These are phyloP conservation scores for Tetrahymena malaccensis DNA, from an alignment of 73 alveolate genomes.

Conservation along the genomic window DNA sequence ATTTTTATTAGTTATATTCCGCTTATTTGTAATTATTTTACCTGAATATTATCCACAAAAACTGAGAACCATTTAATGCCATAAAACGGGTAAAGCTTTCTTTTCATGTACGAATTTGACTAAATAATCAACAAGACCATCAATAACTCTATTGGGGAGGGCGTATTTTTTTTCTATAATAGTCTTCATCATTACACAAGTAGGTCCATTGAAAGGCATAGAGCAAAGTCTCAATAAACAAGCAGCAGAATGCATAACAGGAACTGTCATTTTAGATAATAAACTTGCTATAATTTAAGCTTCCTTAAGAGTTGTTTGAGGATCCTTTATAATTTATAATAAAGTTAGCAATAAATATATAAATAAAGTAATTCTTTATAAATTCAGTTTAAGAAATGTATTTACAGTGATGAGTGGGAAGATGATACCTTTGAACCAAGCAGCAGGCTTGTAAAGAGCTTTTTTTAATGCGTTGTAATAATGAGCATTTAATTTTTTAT, in stretches of 20 bases:
- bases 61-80: conserved; percentile 80
- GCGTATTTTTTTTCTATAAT: conserved; percentile 85
- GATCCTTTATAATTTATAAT: not conserved
- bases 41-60: conserved; percentile 35
- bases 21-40: not conserved
- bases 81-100: conserved; percentile 83
- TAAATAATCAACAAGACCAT: conserved; percentile 75
- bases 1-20: not conserved
- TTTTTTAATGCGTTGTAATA: conserved; percentile 81
- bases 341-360: not conserved
- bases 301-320: conserved; percentile 82
- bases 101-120: conserved; percentile 44
- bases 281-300: conserved; percentile 90
- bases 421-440: conserved; percentile 90
- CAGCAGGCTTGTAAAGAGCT: conserved; percentile 87
- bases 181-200: conserved; percentile 81
- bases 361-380: not conserved
- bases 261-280: conserved; percentile 76
- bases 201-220: conserved; percentile 63
- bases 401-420: conserved; percentile 69
- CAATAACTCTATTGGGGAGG: conserved; percentile 81
- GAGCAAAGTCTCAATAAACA: conserved; percentile 76
- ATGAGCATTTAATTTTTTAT: conserved; percentile 87
- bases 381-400: not conserved
- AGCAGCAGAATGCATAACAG: conserved; percentile 85